phyloP scores from a whole-genome alignment of 1,284 basidiomycete species.

The Papiliotrema nemorosa region DNA sequence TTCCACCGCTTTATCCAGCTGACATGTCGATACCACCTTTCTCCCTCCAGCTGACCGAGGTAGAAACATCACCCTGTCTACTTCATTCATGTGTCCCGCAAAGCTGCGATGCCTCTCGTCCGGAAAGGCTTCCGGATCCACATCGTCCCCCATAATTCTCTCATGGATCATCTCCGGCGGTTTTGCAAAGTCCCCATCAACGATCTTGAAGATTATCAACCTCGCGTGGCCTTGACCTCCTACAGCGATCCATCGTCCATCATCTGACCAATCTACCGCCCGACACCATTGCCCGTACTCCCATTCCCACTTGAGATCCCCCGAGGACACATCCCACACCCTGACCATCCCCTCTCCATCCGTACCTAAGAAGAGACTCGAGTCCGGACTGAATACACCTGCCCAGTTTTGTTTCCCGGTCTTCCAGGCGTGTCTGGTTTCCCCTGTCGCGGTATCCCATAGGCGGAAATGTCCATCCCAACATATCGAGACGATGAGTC shows the following conservation, averaged over 20 bases:
- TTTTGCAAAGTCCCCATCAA: neutral
- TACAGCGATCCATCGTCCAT: neutral
- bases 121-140: neutral
- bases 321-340: constrained; percentile 3
- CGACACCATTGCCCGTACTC: neutral
- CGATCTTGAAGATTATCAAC: neutral
- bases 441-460: neutral
- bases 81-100: neutral
- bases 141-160: neutral
- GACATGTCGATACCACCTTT: neutral
- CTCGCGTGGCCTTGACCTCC: neutral
- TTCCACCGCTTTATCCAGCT: constrained; percentile 3
- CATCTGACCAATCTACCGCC: neutral
- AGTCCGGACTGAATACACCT: constrained; percentile 10
- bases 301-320: neutral
- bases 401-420: constrained; percentile 12
- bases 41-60: neutral
- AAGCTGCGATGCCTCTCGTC: neutral
- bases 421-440: neutral
- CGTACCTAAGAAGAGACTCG: constrained; percentile 5
- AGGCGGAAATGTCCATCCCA: constrained; percentile 11
- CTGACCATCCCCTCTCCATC: constrained; percentile 8
- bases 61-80: neutral
- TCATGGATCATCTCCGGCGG: neutral
- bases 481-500: constrained; percentile 1